Conservation (phyloP, 768 basidiomycete species). For the Stropharia rugosoannulata region DNA sequence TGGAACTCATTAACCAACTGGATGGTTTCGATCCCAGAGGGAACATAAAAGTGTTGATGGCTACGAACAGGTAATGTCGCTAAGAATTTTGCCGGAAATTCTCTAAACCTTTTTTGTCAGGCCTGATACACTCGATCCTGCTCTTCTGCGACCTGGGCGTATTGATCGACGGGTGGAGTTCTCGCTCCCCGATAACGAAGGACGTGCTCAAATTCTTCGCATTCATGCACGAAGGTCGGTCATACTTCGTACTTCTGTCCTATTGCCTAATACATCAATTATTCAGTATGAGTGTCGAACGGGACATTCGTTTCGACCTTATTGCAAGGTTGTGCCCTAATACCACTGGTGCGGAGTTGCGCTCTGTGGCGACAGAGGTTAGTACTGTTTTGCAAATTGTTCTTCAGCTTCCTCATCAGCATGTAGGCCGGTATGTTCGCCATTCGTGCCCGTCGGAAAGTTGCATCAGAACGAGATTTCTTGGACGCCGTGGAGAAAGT, state of each 20-base stretch:
- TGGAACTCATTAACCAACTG: slow-evolving; percentile 98
- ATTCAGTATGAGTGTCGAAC: slow-evolving; percentile 82
- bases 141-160: slow-evolving; percentile 92
- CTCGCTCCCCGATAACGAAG: slow-evolving; percentile 91
- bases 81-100: neutral
- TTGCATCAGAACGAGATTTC: slow-evolving; percentile 97
- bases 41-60: slow-evolving; percentile 99
- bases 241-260: neutral
- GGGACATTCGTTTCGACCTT: slow-evolving; percentile 96
- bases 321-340: slow-evolving; percentile 97
- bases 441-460: slow-evolving; percentile 93
- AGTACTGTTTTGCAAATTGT: slow-evolving; percentile 13
- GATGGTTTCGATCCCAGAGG: slow-evolving; percentile 98
- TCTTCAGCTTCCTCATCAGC: slow-evolving; percentile 1
- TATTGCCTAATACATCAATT: slow-evolving; percentile 5
- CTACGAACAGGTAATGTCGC: slow-evolving; percentile 83
- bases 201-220: slow-evolving; percentile 92
- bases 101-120: slow-evolving; percentile 36
- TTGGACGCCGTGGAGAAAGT: slow-evolving; percentile 98
- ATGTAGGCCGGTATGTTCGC: slow-evolving; percentile 98
- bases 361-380: slow-evolving; percentile 96
- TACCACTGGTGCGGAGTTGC: slow-evolving; percentile 97
- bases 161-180: slow-evolving; percentile 98
- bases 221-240: slow-evolving; percentile 92
- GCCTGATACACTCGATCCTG: slow-evolving; percentile 97